Evolutionary conservation across 257 asterid species (phyloP), one percentile per base, ranked within the genome.

Genomic region (Scutellaria baicalensis): DNA sequence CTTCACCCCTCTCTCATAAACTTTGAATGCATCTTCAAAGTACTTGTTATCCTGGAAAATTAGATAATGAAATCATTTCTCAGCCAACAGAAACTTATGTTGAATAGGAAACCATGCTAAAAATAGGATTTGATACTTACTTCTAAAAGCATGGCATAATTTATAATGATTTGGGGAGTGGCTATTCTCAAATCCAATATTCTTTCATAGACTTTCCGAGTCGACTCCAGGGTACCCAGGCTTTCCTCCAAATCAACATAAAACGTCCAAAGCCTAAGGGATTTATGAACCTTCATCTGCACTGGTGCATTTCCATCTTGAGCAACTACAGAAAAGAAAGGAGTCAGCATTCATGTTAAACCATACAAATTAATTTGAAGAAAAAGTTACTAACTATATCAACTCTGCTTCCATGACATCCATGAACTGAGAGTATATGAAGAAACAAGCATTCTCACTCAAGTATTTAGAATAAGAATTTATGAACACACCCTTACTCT

Each of bases 221-320:
- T 94, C 23, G 97, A 88, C 77, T 94, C 97, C 83, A 94, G 73
- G 67, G 76, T 79, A 59, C 97, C 96, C 76, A 94, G 75, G 79
- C 97, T 91, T 73, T 93, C 99, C 88, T 93, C 97, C 89, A 94
- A 79, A 80, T 94, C 99, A 58, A 91, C 99, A 84, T 91, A 94
- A 76, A 94, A 84, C 18, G 96, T 77, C 99, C 99, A 93, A 6
- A 93, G 88, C 66, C 89, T 85, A 16, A 94, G 91, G 69, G 96
- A 94, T 76, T 79, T 94, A 77, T 94, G 96, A 75, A 94, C 70
- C 82, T 85, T 94, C 76, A 94, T 89, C 75, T 94, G 99, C 73
- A 94, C 99, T 0, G 97, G 99, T 78, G 81, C 95, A 58, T 88
- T 82, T 49, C 97, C 99, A 80, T 84, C 97, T 72, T 89, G 95